Base-by-base conservation (phyloP, 257 asterid genomes). In the Asclepias syriaca region DNA sequence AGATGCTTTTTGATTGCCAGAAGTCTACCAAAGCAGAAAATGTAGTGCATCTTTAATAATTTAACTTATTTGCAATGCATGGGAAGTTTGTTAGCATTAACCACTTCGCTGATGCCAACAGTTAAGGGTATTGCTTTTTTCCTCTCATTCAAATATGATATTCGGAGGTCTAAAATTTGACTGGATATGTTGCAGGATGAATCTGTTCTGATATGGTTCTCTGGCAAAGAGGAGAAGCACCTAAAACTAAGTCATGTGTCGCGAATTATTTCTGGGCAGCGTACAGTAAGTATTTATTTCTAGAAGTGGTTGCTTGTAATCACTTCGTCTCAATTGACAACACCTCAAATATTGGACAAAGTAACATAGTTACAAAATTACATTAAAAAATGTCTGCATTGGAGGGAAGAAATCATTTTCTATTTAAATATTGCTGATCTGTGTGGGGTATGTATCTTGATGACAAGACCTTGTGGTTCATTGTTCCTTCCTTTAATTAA, bases 221-320 rank as follows among this genome's bases (percentile, higher is more conserved):
- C 97, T 8, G 97, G 96, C 73, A 93, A 89, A 86, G 97, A 93
- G 82, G 97, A 93, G 92, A 91, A 93, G 81, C 93, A 84, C 75
- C 96, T 93, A 60, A 89, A 87, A 80, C 89, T 93, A 65, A 83
- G 94, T 85, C 89, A 91, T 72, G 97, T 93, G 69, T 86, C 96
- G 73, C 85, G 97, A 87, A 93, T 93, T 78, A 85, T 93, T 69
- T 91, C 98, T 77, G 98, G 98, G 64, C 98, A 93, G 88, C 92
- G 98, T 50, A 93, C 98, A 48, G 98, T 93, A 88, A 86, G 96
- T 87, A 64, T 81, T 79, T 66, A 53, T 61, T 68, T 77, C 3
- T 32, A 64, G 56, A 61, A 27, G 24, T 68, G 40, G 8, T 64
- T 64, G 6, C 3, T 3, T 18, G 12, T 64, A 34, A 37, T 39